Evolutionary conservation across 768 basidiomycete species (phyloP), one percentile per base, ranked within the genome.

Genomic region (Dioszegia crocea): DNA sequence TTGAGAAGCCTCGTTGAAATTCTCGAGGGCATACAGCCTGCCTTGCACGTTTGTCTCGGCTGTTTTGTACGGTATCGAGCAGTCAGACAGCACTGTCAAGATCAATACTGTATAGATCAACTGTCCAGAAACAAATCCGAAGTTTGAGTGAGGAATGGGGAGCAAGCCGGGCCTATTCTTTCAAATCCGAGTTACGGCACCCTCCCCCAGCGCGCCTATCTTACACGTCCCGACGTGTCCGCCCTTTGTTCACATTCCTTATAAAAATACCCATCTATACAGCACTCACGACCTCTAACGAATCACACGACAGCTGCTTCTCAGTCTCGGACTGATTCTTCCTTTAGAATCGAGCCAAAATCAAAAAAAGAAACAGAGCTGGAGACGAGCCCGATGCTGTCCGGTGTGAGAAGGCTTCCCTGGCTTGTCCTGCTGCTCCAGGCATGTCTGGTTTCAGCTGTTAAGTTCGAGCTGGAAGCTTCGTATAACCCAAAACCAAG

Each of bases 391-490:
- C 6, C 26, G n/a, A 53, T 40, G 51, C 38, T 40, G 4, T 23
- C 24, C 2, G 76, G 60, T 8, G 27, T 21, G 1, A 19, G 39
- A 21, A 53, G 23, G 51, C 45, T 65, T 24, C 21, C 49, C 12
- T 54, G 66, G 26, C 47, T 79, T 53, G 58, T 77, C 36, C 50
- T 77, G 60, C 58, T 65, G 41, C 73, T 67, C 27, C 78, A 70
- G 21, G 71, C 74, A 8, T 61, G 68, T 30, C 41, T 56, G 4
- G 54, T 46, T 45, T 56, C 54, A 38, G 89, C 88, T 49, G 88
- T 99, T 79, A 98, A 97, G 78, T 96, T 98, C 77, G 75, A 82
- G 36, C 80, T 96, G 23, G 83, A 79, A 30, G 85, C 91, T 0
- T 82, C 82, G 62, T 84, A 85, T 61, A 84, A 86, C 65, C 92